Percentiles rank a stretch among this genome's conserved stretches.
Conservation (phyloP, 1,284 basidiomycete genomes). For the Cerioporus squamosus region DNA sequence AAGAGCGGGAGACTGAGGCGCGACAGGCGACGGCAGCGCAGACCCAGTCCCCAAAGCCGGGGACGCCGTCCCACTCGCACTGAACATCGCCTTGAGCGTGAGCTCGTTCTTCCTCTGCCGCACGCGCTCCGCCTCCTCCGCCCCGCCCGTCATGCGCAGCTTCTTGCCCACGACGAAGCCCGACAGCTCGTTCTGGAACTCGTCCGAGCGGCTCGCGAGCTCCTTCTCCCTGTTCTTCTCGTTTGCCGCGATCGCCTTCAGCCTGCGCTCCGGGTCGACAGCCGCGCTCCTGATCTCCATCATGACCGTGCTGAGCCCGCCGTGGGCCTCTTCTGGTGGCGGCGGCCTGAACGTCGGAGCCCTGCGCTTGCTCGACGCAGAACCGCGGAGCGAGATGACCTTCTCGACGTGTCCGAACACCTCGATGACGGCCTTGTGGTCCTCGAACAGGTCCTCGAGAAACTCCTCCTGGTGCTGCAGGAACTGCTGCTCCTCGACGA, state of each 20-base stretch:
- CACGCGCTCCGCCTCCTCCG: slow-evolving; percentile 88
- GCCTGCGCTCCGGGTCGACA: slow-evolving; percentile 80
- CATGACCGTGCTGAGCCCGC: slow-evolving; percentile 76
- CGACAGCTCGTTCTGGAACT: slow-evolving; percentile 80
- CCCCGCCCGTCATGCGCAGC: slow-evolving; percentile 92
- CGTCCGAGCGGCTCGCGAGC: slow-evolving; percentile 69
- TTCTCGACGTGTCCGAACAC: slow-evolving; percentile 89
- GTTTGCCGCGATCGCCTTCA: slow-evolving; percentile 90
- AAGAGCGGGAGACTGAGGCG: not conserved
- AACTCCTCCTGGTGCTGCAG: slow-evolving; percentile 92
- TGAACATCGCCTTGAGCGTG: slow-evolving; percentile 89
- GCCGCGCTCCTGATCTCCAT: slow-evolving; percentile 84
- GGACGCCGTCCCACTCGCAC: slow-evolving; percentile 20
- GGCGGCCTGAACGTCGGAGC: slow-evolving; percentile 56
- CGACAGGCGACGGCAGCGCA: slow-evolving; percentile 14
- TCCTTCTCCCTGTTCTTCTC: slow-evolving; percentile 81
- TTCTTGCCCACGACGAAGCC: slow-evolving; percentile 87
- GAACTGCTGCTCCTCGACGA: slow-evolving; percentile 97
- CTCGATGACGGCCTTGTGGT: slow-evolving; percentile 86
- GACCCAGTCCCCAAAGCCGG: slow-evolving; percentile 3
- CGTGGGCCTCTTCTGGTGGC: slow-evolving; percentile 64
- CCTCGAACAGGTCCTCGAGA: slow-evolving; percentile 86
- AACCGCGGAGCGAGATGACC: slow-evolving; percentile 77
- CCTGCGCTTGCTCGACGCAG: slow-evolving; percentile 44
- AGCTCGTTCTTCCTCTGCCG: slow-evolving; percentile 83